Evolutionary conservation across 2,329 filamentous ascomycete species (phyloP).

Genomic region (Diaporthe australafricana): DNA sequence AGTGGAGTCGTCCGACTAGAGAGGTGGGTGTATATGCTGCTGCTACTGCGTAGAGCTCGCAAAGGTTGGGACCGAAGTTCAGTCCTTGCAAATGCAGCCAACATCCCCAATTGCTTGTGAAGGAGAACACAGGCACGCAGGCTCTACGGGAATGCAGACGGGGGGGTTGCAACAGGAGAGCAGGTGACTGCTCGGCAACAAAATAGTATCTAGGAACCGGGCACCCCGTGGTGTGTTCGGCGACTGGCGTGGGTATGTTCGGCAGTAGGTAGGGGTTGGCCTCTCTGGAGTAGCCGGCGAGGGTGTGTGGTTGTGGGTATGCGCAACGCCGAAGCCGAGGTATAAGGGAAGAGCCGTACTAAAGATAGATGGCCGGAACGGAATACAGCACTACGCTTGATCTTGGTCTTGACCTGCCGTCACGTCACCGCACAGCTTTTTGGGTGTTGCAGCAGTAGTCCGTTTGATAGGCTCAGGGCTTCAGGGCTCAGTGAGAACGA

Average conservation of each 20-base stretch:
- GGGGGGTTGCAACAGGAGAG: background rate
- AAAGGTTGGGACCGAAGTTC: constrained; percentile 47
- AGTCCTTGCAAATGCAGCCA: constrained; percentile 49
- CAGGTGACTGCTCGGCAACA: constrained; percentile 23
- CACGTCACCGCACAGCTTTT: background rate
- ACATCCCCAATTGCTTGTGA: constrained; percentile 46
- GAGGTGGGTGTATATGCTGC: constrained; percentile 40
- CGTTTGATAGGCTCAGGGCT: background rate
- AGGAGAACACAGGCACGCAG: background rate
- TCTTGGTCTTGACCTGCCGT: background rate
- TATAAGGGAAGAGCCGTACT: constrained; percentile 15
- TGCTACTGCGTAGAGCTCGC: constrained; percentile 27
- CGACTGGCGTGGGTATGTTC: constrained; percentile 27
- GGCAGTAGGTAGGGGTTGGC: constrained; percentile 26
- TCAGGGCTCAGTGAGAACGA: background rate
- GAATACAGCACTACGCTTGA: background rate
- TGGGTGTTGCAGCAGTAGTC: background rate
- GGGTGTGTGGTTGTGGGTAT: constrained; percentile 26
- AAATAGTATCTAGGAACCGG: constrained; percentile 7
- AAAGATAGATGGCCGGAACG: background rate
- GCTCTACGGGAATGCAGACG: constrained; percentile 3
- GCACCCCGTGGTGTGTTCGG: constrained; percentile 7
- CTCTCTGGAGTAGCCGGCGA: constrained; percentile 22
- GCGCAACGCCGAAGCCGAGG: constrained; percentile 35
- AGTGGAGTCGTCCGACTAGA: constrained; percentile 40